A percentile compares a stretch with the other conserved stretches of the same genome.
Conservation (phyloP, 2,329 filamentous ascomycete genomes). For the Hypoxylon sp. region DNA sequence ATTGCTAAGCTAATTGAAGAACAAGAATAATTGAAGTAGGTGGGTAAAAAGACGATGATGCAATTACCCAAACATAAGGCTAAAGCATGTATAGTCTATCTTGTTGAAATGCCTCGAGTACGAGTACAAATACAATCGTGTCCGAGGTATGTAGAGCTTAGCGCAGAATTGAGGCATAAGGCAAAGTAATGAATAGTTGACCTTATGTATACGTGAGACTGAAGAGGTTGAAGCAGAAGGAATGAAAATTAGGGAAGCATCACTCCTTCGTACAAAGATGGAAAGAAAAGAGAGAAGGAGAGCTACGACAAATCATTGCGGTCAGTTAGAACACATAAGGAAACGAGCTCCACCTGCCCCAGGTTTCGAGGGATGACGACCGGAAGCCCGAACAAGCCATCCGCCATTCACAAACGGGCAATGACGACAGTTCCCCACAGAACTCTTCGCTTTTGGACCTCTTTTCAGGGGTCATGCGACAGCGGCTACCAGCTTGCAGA, state of each 20-base stretch:
- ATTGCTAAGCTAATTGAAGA: conserved; percentile 30
- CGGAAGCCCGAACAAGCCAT: conserved; percentile 25
- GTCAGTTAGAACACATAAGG: conserved; percentile 16
- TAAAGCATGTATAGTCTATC: conserved; percentile 20
- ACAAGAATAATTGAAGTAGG: not conserved
- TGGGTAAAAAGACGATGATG: conserved; percentile 12
- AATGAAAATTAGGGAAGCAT: conserved; percentile 7
- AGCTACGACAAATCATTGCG: conserved; percentile 11
- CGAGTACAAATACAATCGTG: conserved; percentile 16
- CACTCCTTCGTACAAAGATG: conserved; percentile 9
- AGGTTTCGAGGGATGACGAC: conserved; percentile 32
- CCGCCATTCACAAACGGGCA: conserved; percentile 19
- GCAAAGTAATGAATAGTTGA: not conserved
- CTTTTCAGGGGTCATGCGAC: conserved; percentile 20
- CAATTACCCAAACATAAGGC: conserved; percentile 23
- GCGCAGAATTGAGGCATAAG: conserved; percentile 7
- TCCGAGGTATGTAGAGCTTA: conserved; percentile 15
- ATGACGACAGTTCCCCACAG: conserved; percentile 44
- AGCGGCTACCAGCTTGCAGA: conserved; percentile 6
- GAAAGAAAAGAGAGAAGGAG: conserved; percentile 13
- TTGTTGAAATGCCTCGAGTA: conserved; percentile 19
- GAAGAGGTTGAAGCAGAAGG: not conserved
- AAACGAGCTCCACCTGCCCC: conserved; percentile 39
- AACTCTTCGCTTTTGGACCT: conserved; percentile 15
- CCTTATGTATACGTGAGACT: not conserved